Evolutionary conservation across 495 filamentous ascomycete species (phyloP), one percentile per base, ranked within the genome.

Genomic region (Penicillium robsamsonii): DNA sequence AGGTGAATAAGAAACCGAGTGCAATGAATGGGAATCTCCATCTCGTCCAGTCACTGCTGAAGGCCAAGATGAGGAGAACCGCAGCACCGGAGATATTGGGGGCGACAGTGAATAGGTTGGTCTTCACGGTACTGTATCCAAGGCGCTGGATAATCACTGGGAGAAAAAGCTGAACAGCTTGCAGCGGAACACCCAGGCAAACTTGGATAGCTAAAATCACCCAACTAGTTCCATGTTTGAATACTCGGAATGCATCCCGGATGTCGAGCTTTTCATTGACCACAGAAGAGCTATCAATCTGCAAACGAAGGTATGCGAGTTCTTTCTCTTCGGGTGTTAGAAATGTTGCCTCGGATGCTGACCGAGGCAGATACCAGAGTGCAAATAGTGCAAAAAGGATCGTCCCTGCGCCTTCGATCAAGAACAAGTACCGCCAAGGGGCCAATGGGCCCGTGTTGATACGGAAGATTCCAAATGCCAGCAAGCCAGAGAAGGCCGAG

Each of bases 101-200:
- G 0, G 87, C 87, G 3, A 90, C 86, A 8, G 87, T 90, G 58
- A 86, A 89, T 2, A 90, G 72, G 56, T 91, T 91, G 10, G 87
- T 89, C 62, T 85, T 86, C 57, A 90, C 78, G 6, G 79, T 80
- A 20, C 68, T 70, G 49, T 83, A 85, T 1, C 82, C 81, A 10
- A 90, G 73, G 2, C 85, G 75, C 9, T 69, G 70, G 5, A 90
- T 81, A 48, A 91, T 91, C 58, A 87, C 82, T 0, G 87, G 87
- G 50, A 91, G 68, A 64, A 90, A 91, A 5, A 89, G 78, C 4
- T 75, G 68, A 4, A 90, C 87, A 0, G 77, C 80, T 59, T 88
- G 86, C 35, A 90, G 68, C 0, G 88, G 87, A 1, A 91, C 86
- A 37, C 88, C 88, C 10, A 90, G 76, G 65, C 86, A 89, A 25